A percentile compares a stretch with the other conserved stretches of the same genome.
Conservation (phyloP, 768 basidiomycete species). For the Leccinum imitatum region DNA sequence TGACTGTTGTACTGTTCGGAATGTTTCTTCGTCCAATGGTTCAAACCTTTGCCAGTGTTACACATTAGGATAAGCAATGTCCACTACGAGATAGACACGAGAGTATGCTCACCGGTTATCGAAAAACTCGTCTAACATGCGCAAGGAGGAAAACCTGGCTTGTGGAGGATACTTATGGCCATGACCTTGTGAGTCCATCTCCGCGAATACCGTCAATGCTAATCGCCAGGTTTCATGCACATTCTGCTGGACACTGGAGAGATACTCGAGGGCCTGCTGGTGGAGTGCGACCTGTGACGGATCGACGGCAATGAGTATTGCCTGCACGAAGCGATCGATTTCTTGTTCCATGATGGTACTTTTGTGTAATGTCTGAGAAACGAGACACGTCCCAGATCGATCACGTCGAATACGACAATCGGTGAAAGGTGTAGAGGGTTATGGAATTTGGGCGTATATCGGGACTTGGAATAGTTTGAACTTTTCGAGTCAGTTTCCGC, state of each 20-base stretch:
- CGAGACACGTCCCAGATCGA: slow-evolving; percentile 21
- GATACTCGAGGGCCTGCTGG: slow-evolving; percentile 83
- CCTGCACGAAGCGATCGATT: slow-evolving; percentile 75
- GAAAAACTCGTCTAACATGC: slow-evolving; percentile 79
- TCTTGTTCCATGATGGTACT: slow-evolving; percentile 63
- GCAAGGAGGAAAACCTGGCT: slow-evolving; percentile 77
- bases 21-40: slow-evolving; percentile 66
- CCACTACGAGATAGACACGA: neutral
- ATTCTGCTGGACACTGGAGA: slow-evolving; percentile 75
- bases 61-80: slow-evolving; percentile 7
- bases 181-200: slow-evolving; percentile 54
- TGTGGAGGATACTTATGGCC: slow-evolving; percentile 64
- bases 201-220: slow-evolving; percentile 72
- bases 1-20: slow-evolving; percentile 71
- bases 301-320: slow-evolving; percentile 86
- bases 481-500: slow-evolving; percentile 15
- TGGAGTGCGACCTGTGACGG: slow-evolving; percentile 69
- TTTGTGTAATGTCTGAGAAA: slow-evolving; percentile 9
- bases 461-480: slow-evolving; percentile 1
- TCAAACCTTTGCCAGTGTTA: slow-evolving; percentile 48
- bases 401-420: slow-evolving; percentile 8
- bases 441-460: slow-evolving; percentile 2
- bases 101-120: slow-evolving; percentile 67
- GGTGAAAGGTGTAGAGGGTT: neutral
- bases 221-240: slow-evolving; percentile 77